These are phyloP conservation scores for Echium plantagineum DNA, from an alignment of 257 asterid species.

Conservation along the genomic window DNA sequence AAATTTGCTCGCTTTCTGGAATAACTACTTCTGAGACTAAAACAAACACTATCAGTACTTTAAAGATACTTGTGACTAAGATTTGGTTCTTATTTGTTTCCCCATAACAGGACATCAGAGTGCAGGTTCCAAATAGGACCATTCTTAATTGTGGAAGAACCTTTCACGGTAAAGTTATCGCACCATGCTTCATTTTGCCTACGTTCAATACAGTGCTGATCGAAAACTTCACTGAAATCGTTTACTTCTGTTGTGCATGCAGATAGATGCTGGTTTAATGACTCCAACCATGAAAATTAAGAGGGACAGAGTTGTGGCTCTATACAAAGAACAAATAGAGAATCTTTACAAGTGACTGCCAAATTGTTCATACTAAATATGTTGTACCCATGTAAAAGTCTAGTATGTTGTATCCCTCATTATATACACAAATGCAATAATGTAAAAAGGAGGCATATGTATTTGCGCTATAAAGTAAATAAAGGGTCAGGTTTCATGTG, in stretches of 20 bases:
- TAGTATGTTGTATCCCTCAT: neutral
- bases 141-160: constrained; percentile 54
- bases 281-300: constrained; percentile 91
- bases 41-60: neutral
- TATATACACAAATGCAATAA: neutral
- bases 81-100: neutral
- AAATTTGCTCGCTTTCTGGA: neutral
- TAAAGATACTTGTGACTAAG: neutral
- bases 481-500: neutral
- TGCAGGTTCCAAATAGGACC: constrained; percentile 91
- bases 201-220: neutral
- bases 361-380: neutral
- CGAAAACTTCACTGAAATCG: neutral
- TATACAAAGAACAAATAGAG: constrained; percentile 57
- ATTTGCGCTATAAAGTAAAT: neutral
- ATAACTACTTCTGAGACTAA: neutral
- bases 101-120: constrained; percentile 47
- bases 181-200: neutral
- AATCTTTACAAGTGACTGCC: constrained; percentile 36
- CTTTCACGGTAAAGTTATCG: constrained; percentile 53
- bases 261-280: constrained; percentile 81
- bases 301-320: constrained; percentile 55
- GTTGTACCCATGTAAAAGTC: neutral
- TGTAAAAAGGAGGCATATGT: neutral
- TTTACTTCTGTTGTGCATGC: constrained; percentile 14